Evolutionary conservation across 2,329 filamentous ascomycete genomes (phyloP), one percentile per base, ranked within the genome.

Genomic region (Lithohypha guttulata): DNA sequence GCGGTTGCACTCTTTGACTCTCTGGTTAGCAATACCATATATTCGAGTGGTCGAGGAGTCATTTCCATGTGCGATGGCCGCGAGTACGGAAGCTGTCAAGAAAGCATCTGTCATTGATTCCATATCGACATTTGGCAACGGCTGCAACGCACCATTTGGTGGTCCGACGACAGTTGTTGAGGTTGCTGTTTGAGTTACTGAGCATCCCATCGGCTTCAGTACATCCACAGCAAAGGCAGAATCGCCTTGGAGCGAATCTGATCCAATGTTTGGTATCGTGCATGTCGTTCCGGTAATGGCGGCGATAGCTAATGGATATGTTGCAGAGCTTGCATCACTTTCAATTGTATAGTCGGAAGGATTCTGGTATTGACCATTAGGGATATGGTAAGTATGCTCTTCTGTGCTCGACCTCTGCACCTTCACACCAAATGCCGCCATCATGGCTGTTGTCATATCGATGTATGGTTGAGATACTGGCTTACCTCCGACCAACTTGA

Each of bases 71-170:
- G 89, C 86, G 29, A 94, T 84, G 23, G 91, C 91, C 18, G 86
- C 91, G 32, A 98, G 71, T 3, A 94, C 86, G 2, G 86, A 93
- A 13, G 91, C 91, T 3, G 87, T 95, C 37, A 98, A 70, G 69
- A 98, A 98, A 34, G 91, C 91, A 61, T 98, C 91, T 0, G 91
- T 98, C 91, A 98, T 98, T 1, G 89, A 83, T 59, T 96, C 91
- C 91, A 98, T 98, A 55, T 98, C 87, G 19, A 98, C 78, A 43
- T 89, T 81, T 13, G 77, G 65, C 9, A 98, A 66, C 1, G 84
- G 80, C 51, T 78, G 78, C 26, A 98, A 65, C 11, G 71, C 63
- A 8, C 91, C 89, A 40, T 70, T 61, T 2, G 73, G 62, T n/a
- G 91, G 91, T 1, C 91, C 91, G 6, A 81, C 93, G 6, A 98